Evolutionary conservation across 148 eudicot genomes (phyloP).

Genomic region (Silene uniflora): DNA sequence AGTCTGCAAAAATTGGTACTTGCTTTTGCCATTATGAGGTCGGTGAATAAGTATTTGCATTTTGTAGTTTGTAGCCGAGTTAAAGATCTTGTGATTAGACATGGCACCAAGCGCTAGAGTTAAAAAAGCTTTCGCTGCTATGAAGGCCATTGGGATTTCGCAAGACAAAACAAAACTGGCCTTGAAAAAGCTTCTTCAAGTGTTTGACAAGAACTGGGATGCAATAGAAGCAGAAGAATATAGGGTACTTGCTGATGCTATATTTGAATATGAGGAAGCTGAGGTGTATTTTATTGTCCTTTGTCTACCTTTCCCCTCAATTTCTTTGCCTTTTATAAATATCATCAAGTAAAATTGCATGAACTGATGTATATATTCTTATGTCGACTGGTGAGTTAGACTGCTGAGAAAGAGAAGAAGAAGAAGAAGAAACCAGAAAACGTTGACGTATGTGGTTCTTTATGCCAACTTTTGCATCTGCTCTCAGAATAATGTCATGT

Average conservation of each 20-base stretch:
- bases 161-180: slow-evolving; percentile 65
- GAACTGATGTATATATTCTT: slow-evolving; percentile 2
- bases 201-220: slow-evolving; percentile 76
- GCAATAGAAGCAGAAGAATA: slow-evolving; percentile 75
- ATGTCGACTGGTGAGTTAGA: slow-evolving; percentile 29
- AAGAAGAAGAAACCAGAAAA: slow-evolving; percentile 27
- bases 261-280: slow-evolving; percentile 57
- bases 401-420: slow-evolving; percentile 35
- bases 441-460: slow-evolving; percentile 35
- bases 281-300: slow-evolving; percentile 33
- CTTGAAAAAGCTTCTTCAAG: slow-evolving; percentile 51
- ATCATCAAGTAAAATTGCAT: neutral
- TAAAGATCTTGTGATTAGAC: slow-evolving; percentile 9
- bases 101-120: slow-evolving; percentile 59
- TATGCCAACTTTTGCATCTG: slow-evolving; percentile 1
- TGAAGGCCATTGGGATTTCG: slow-evolving; percentile 59
- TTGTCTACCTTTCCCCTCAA: slow-evolving; percentile 8
- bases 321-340: neutral
- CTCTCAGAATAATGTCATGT: neutral
- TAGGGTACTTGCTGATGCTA: slow-evolving; percentile 74
- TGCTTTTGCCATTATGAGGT: neutral
- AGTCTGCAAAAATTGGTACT: neutral
- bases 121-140: slow-evolving; percentile 59
- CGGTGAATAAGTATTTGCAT: neutral
- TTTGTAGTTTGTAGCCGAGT: slow-evolving; percentile 3